Evolutionary conservation across 2,329 filamentous ascomycete genomes (phyloP).

Genomic region (Cladophialophora chaetospira): DNA sequence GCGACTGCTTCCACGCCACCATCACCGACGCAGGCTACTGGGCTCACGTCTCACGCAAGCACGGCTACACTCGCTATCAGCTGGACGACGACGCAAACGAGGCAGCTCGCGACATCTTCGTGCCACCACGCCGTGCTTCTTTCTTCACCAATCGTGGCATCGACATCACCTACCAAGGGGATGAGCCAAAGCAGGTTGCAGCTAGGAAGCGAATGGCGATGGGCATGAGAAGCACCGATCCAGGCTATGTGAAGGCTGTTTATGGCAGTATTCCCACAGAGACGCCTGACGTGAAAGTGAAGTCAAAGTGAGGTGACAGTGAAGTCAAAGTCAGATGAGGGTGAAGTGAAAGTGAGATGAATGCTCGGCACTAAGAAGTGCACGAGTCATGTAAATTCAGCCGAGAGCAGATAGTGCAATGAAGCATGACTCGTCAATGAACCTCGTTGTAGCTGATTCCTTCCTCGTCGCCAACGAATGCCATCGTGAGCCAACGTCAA

Average conservation of each 20-base stretch:
- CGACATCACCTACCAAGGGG: conserved; percentile 23
- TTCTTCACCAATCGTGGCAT: conserved; percentile 5
- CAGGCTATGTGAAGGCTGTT: conserved; percentile 11
- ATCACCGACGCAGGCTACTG: background rate
- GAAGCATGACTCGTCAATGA: too few species aligned
- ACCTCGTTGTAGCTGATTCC: too few species aligned
- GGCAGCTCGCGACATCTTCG: background rate
- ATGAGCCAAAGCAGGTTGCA: conserved; percentile 19
- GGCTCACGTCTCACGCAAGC: background rate
- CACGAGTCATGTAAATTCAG: too few species aligned
- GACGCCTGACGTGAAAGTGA: background rate
- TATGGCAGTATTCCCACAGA: conserved; percentile 4
- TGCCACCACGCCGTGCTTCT: background rate
- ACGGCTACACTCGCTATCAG: background rate
- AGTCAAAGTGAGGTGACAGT: background rate
- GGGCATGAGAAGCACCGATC: conserved; percentile 11
- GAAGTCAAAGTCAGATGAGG: background rate
- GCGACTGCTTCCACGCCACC: background rate
- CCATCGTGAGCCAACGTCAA: too few species aligned
- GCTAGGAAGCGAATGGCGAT: conserved; percentile 12
- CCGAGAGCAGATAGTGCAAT: too few species aligned
- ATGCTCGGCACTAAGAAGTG: too few species aligned
- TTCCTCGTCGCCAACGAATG: too few species aligned
- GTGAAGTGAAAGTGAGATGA: background rate
- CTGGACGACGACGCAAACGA: background rate